phyloP scores from a whole-genome alignment of 352 stramenopile genomes.

The Phytophthora fragariaefolia region DNA sequence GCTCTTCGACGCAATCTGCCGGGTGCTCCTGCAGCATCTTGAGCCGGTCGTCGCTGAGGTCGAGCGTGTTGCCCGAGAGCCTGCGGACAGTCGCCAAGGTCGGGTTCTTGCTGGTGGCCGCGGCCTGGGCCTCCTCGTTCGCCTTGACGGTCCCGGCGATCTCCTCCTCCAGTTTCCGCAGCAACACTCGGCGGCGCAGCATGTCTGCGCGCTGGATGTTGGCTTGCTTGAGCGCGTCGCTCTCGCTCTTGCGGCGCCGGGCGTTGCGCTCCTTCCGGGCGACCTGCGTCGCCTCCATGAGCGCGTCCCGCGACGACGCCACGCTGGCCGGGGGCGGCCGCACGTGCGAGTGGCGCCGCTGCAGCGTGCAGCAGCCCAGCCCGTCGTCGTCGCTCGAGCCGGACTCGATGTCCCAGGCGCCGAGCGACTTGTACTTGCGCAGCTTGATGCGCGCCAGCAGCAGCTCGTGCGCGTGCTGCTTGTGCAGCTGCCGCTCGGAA shows the following conservation, averaged over 20 bases:
- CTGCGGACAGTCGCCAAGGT: conserved; percentile 17
- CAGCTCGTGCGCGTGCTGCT: conserved; percentile 28
- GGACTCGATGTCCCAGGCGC: conserved; percentile 53
- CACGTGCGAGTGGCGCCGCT: conserved; percentile 35
- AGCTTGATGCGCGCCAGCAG: conserved; percentile 33
- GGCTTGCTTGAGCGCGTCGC: conserved; percentile 61
- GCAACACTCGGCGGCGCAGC: conserved; percentile 63
- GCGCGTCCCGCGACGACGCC: conserved; percentile 18
- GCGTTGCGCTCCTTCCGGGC: conserved; percentile 41
- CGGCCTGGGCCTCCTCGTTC: conserved; percentile 43
- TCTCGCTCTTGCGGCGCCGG: conserved; percentile 72
- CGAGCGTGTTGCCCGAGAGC: conserved; percentile 38
- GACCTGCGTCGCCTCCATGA: conserved; percentile 20
- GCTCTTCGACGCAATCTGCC: conserved; percentile 64
- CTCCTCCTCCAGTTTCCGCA: conserved; percentile 77
- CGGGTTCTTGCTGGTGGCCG: conserved; percentile 19
- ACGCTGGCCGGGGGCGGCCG: conserved; percentile 22
- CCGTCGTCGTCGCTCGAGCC: conserved; percentile 55
- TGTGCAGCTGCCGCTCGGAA: conserved; percentile 27
- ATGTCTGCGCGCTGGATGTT: conserved; percentile 66
- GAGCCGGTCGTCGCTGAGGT: conserved; percentile 58
- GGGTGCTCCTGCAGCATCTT: conserved; percentile 64
- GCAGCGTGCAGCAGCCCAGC: conserved; percentile 1
- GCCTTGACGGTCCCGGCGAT: conserved; percentile 76
- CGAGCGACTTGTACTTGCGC: conserved; percentile 51